Conservation (phyloP, 129 eudicot species). For the Lactuca sativa region DNA sequence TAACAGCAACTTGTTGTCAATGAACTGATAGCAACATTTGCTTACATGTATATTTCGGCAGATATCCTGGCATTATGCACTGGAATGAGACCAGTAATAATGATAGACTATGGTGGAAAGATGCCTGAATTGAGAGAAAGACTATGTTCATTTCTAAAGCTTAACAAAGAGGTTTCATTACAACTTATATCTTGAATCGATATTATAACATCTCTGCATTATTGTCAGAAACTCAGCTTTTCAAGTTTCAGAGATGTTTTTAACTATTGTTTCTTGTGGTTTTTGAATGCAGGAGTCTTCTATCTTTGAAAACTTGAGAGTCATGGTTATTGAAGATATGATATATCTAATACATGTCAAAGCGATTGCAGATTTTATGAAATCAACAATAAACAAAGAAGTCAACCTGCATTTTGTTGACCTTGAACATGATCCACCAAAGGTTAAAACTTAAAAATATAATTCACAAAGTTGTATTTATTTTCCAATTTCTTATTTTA, state of each 20-base stretch:
- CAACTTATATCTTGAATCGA: background rate
- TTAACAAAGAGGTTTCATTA: conserved; percentile 50
- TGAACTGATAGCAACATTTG: background rate
- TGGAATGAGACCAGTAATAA: conserved; percentile 80
- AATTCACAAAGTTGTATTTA: too few species aligned
- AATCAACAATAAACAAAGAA: conserved; percentile 48
- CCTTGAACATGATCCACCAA: conserved; percentile 89
- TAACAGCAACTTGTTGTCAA: too few species aligned
- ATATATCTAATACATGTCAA: conserved; percentile 55
- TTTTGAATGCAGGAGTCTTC: conserved; percentile 61
- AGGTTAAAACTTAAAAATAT: conserved; percentile 34
- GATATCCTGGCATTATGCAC: conserved; percentile 80
- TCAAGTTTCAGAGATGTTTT: background rate
- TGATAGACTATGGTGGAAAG: conserved; percentile 99
- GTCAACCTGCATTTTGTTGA: conserved; percentile 51
- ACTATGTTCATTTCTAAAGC: conserved; percentile 56
- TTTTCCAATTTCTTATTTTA: background rate
- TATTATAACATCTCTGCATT: too few species aligned
- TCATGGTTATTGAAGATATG: conserved; percentile 94
- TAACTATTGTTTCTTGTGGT: conserved; percentile 2
- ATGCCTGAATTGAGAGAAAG: conserved; percentile 74
- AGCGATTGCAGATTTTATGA: conserved; percentile 56
- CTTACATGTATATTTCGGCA: conserved; percentile 18
- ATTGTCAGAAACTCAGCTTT: background rate
- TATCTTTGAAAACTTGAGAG: conserved; percentile 52